Base-by-base conservation (phyloP, 1,284 basidiomycete species). In the Naganishia sp. region DNA sequence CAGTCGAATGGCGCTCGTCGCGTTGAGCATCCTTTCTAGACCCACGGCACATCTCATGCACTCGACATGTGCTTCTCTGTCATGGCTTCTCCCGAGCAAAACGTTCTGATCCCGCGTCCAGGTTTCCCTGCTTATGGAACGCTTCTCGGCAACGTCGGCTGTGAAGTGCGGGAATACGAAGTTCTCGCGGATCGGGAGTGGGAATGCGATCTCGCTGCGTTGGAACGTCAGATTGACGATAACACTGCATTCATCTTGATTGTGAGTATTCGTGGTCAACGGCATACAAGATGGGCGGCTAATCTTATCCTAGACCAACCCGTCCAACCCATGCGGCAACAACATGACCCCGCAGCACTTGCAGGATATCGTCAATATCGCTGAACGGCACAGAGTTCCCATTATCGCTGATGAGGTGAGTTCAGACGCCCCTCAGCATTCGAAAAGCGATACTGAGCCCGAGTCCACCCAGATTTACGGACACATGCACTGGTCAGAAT, bases 81-180 rank as follows among this genome's bases (percentile, higher is more conserved):
- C 53, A 69, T 79, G 63, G 70, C 74, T 51, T 68, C 69, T 35
- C 72, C 73, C 32, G 72, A 67, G 7, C 69, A 72, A 51, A 80
- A 79, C 68, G 72, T 80, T 50, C 69, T 80, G 49, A 67, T 79
- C 9, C 77, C 79, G 11, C 67, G 71, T 17, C 79, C 79, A 1
- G 76, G 78, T 13, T 80, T 80, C 69, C 74, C 76, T 10, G 75
- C 76, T 25, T 80, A 80, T 69, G 72, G 75, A 52, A 74, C 75
- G 15, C 69, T 79, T 47, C 68, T 76, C 7, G 70, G 73, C n/a
- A 70, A 72, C 42, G 57, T 76, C 1, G 57, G 60, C 0, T 71
- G 71, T 42, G 74, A 78, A 61, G 71, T 77, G 45, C 70, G 78
- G 41, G 75, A 75, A 71, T 80, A 80, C 71, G 71, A 77, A 47